A percentile compares a stretch with the other conserved stretches of the same genome.
Conservation (phyloP, 2,329 filamentous ascomycete genomes). For the Colletotrichum graminicola region DNA sequence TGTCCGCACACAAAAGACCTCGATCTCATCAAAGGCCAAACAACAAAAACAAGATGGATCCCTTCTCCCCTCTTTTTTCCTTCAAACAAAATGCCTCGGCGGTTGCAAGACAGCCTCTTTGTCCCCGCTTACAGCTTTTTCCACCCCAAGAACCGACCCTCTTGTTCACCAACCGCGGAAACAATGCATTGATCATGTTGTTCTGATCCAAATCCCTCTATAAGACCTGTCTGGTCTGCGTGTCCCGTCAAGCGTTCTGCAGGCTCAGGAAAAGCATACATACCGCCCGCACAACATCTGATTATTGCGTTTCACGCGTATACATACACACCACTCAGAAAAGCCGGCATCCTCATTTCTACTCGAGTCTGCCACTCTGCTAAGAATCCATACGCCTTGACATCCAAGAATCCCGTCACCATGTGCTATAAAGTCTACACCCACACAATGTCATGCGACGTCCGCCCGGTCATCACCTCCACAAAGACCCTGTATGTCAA, state of each 20-base stretch:
- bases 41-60: too few relatives aligned
- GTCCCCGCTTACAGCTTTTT: not conserved
- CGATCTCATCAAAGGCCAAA: too few relatives aligned
- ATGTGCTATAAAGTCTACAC: conserved; percentile 45
- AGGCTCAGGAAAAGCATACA: not conserved
- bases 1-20: too few relatives aligned
- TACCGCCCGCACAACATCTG: not conserved
- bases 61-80: too few relatives aligned
- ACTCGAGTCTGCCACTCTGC: not conserved
- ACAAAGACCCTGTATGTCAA: conserved; percentile 44
- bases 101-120: not conserved
- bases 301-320: too few relatives aligned
- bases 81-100: too few relatives aligned
- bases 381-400: not conserved
- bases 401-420: not conserved
- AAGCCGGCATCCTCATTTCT: too few relatives aligned
- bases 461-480: conserved; percentile 47
- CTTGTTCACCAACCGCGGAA: not conserved
- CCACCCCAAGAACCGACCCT: not conserved
- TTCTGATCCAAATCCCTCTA: too few relatives aligned
- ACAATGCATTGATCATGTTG: not conserved
- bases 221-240: not conserved
- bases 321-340: not conserved
- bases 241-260: not conserved
- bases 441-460: conserved; percentile 49